These are phyloP conservation scores for Rhododendron vialii DNA, from an alignment of 148 eudicot genomes.

Conservation along the genomic window DNA sequence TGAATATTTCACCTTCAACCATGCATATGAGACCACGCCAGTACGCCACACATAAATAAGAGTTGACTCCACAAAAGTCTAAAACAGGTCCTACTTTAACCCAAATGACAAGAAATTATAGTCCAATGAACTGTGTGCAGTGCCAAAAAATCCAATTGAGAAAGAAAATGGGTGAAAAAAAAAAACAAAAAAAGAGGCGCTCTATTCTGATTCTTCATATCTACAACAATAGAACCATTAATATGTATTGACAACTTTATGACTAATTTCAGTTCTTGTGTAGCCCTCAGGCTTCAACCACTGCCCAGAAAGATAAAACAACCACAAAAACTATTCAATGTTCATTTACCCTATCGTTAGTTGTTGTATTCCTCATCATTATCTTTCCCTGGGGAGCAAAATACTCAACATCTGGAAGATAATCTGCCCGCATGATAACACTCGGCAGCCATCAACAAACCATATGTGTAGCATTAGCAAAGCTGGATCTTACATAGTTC, in stretches of 20 bases:
- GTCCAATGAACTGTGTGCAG: background rate
- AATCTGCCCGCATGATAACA: background rate
- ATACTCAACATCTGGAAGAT: slow-evolving; percentile 3
- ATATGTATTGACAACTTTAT: background rate
- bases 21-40: background rate
- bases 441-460: background rate
- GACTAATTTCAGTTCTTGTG: background rate
- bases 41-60: too few species aligned
- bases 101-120: background rate
- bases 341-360: background rate
- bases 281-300: background rate
- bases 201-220: background rate
- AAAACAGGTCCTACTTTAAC: background rate
- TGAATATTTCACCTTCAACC: background rate
- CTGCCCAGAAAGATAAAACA: background rate
- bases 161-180: background rate
- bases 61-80: background rate
- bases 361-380: background rate
- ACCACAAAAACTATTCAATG: background rate
- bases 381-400: background rate
- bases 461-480: slow-evolving; percentile 1
- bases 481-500: background rate
- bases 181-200: background rate
- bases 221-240: background rate
- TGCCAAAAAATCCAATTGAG: background rate